Base-by-base conservation (phyloP, 805 yeast genomes). In the Saccharomycopsis fibuligera region DNA sequence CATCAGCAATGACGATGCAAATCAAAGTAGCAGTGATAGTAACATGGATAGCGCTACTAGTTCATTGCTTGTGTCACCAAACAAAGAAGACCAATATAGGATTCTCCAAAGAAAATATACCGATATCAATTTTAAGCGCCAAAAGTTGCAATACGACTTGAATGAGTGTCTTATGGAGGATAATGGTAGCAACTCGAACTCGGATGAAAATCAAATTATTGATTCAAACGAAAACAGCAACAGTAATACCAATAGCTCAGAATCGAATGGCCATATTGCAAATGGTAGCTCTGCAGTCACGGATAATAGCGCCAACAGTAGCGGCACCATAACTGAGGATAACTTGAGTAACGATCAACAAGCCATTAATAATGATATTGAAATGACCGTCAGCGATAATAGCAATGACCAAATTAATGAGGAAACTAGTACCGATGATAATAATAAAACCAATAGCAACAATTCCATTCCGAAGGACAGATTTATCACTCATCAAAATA, bases 71-170 rank as follows among this genome's bases (percentile, higher is more conserved):
- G 30, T 23, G 24, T 37, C 33, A 4, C 36, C 48, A 16, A 30
- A 17, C 42, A 5, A 19, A 3, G 44, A 27, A n/a, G 38, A 41
- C 4, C 36, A 39, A n/a, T 33, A 35, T 19, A 40, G 35, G 35
- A 31, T 46, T n/a, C 14, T 41, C 3, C 41, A 27, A 43, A 35
- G 35, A 21, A 45, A 41, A 16, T 45, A 37, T 36, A 49, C 44
- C n/a, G 53, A 49, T 27, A 49, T 49, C 23, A 41, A 29, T 5
- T 49, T 49, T 21, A 49, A 49, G 17, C 29, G 37, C 3, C 43
- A 41, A 16, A 45, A 45, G 16, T 27, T 24, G n/a, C 47, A 41
- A 12, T 37, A 49, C 21, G 47, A 44, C 24, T 42, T 47, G 22
- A 43, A 42, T 14, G 50, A 47, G 16, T 47, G 42, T 37, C 21